Evolutionary conservation across 73 alveolate species (phyloP).

Genomic region (Paramecium sexaurelia): DNA sequence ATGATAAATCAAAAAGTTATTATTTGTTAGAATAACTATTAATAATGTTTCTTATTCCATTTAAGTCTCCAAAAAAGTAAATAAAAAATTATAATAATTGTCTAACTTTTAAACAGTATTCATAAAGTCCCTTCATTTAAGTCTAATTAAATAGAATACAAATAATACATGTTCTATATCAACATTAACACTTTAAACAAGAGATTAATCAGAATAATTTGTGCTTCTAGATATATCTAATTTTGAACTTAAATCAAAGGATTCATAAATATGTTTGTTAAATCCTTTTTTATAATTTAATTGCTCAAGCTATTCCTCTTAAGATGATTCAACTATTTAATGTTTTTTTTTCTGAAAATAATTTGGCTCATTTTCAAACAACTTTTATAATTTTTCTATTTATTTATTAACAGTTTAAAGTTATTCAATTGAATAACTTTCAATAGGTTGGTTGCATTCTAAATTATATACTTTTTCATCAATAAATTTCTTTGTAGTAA

Average conservation of each 20-base stretch:
- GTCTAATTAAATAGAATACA: neutral
- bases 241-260: neutral
- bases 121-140: neutral
- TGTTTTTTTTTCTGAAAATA: neutral
- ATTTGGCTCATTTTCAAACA: neutral
- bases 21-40: neutral
- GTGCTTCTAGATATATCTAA: neutral
- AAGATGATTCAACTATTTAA: neutral
- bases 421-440: slow-evolving; percentile 2
- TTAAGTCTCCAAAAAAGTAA: neutral
- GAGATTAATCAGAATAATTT: neutral
- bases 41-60: neutral
- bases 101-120: neutral
- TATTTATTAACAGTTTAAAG: neutral
- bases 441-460: neutral
- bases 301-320: neutral
- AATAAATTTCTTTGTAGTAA: neutral
- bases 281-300: neutral
- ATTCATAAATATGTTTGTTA: neutral
- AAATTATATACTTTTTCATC: neutral
- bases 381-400: neutral
- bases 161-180: slow-evolving; percentile 31
- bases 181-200: neutral
- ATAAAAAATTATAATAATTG: neutral
- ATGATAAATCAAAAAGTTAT: neutral